Base-by-base conservation (phyloP, 2,329 filamentous ascomycete species). In the Nemania sp. region DNA sequence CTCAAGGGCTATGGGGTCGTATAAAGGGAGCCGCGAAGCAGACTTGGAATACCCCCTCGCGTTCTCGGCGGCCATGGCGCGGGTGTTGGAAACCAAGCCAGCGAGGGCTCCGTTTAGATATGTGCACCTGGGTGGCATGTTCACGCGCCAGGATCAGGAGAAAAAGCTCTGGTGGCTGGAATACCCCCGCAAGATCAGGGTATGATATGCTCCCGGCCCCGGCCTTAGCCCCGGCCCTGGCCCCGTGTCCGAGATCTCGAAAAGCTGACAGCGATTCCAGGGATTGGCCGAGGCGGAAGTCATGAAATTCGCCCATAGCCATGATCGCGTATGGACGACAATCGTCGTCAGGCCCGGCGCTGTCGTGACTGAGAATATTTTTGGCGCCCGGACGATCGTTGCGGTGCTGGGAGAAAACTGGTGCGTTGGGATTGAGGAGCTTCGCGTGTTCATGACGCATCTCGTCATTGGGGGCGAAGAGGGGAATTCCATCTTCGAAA, bases 91-190 rank as follows among this genome's bases (percentile, higher is more conserved):
- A 52, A 54, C 63, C 1, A 52, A 47, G 21, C 51, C 54, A 3
- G 9, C 39, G 1, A 50, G 65, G 29, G 42, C 60, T 0, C 65
- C 11, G 1, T 75, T 76, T 25, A 66, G 67, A 40, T 74, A 68
- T 35, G 65, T 76, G 2, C 73, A 73, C 39, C 59, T 76, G 5
- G 75, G 74, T 40, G 74, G 75, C 1, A 72, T 68, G 13, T 74
- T 73, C 32, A 73, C 75, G 0, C 62, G 67, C 11, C 72, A 70
- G 17, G 65, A 76, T 17, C 74, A 76, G 54, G 67, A 73, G 5
- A 55, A 65, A 18, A 71, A 60, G 25, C 15, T 76, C 15, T 73
- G 68, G 63, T 69, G 70, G 0, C 43, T 70, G 18, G 68, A 64
- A 2, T 67, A 71, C 12, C 59, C 66, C 35, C 66, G 70, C 35